Evolutionary conservation across 495 filamentous ascomycete genomes (phyloP), one percentile per base, ranked within the genome.

Genomic region (Elaphomyces granulatus): DNA sequence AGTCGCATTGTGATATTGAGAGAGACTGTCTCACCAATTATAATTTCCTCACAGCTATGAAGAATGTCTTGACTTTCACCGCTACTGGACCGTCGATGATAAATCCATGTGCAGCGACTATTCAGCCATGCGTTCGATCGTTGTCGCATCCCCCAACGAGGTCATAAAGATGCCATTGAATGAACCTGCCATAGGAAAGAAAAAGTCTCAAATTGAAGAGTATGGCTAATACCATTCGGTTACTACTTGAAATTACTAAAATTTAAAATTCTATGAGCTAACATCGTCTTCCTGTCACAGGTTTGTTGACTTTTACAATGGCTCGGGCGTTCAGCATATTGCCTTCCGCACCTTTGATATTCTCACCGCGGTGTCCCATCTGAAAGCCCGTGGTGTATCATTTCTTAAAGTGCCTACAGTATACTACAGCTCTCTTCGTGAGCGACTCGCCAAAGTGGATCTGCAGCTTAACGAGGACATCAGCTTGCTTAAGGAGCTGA

Each of bases 111-210:
- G 71, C 60, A 83, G 80, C 40, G 81, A 85, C 41, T 90, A 76
- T 68, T 81, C 75, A 2, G 80, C 83, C n/a, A 70, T 90, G 41
- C 74, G 71, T 45, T 78, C 71, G 38, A 71, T 87, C 47, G 84
- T 90, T 48, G 81, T 90, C 71, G 73, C 81, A 17, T 78, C 72
- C 16, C 66, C 73, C 3, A 76, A 78, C 55, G 74, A 80, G 47
- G 55, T 71, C 1, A 77, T 88, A 50, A 88, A 88, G 58, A 90
- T 90, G 80, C 84, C 84, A 42, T 83, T 92, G 69, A 90, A 90
- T 63, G 81, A 92, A 62, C 84, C 83, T 1, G 84, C 83, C 0
- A 58, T 63, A 2, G 85, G 85, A 21, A 80, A 80, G 58, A 77
- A 73, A 53, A 77, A 74, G 55, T 77, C 71, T 1, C 84, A 90